Evolutionary conservation across 2,329 filamentous ascomycete species (phyloP), one percentile per base, ranked within the genome.

Genomic region (Claviceps fusiformis): DNA sequence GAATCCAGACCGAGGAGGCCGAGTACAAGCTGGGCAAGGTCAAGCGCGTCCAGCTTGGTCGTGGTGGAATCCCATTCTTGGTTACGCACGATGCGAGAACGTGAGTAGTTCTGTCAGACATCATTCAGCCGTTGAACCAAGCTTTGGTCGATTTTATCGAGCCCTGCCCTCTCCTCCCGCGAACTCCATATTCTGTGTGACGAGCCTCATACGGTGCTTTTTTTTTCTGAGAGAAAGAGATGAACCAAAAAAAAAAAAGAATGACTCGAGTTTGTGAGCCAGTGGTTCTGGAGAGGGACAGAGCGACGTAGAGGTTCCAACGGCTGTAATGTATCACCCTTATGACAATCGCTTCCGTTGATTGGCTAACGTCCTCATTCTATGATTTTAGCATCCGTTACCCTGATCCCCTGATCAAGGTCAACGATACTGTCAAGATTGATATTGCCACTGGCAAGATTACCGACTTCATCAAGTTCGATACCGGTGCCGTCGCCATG

Each of bases 41-140:
- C 81, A 96, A 96, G 89, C 87, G 92, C 71, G 93, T 98, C 62
- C 93, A 98, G 83, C 85, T 98, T 70, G 93, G 93, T 82, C 92
- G 90, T 79, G 95, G 93, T 79, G 93, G 91, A 82, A 95, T 98
- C 86, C 93, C 93, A 95, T 98, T 95, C 91, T 96, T 97, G 90
- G 93, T 98, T 89, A 98, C 93, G 91, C 93, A 98, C 89, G 93
- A 98, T 93, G 93, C 93, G 80, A 87, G 93, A 90, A 98, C 93
- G 92, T 98, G 82, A 95, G 92, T 97, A 54, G 56, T 57, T 87
- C 83, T 86, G 79, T 83, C 79, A 82, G 79, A 87, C 87, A 89
- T 96, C 91, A 93, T 91, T 96, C 92, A 96, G 92, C 86, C 92
- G 92, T 96, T 96, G 92, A 89, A 92, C 89, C 89, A 95, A 93